Evolutionary conservation across 176 grass and related monocot genomes (phyloP), one percentile per base, ranked within the genome.

Genomic region (Bromus sterilis): DNA sequence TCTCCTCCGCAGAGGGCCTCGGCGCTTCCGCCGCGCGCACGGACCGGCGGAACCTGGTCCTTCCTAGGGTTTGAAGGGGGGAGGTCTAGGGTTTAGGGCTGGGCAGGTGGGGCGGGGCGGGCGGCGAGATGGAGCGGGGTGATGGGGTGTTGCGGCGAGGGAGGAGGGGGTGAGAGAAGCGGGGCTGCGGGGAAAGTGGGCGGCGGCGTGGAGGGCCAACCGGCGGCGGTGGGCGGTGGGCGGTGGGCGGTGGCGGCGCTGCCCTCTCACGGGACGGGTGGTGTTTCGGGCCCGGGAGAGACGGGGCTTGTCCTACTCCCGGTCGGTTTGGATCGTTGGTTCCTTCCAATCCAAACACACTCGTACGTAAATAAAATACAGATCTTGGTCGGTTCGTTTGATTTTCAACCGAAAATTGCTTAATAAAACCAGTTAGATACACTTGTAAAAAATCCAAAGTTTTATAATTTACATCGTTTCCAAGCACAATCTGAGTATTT

Each of bases 1-100:
- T 82, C 74, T 83, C 80, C 80, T 78, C 74, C 42, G 31, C 12
- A 34, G 43, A 65, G 80, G 86, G 64, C 7, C 26, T 16, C 56
- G 25, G 24, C 39, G 53, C 63, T 33, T 66, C 36, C 51, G 67
- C 74, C 44, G 74, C 30, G 28, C 31, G n/a, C n/a, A n/a, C n/a
- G n/a, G n/a, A n/a, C 56, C 66, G 56, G 33, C 66, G 76, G 79
- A 56, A 13, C 58, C 76, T 44, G 76, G 40, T 33, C 75, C 36
- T 60, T 26, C 10, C 53, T 78, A 71, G 53, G 77, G 77, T 65
- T 79, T 32, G 59, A 24, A 6, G 4, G 39, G 3, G 12, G 7
- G 28, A 15, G 7, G 14, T 9, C 12, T 16, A 16, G 66, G 83
- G 66, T 72, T 72, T 51, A 68, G 71, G 78, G 71, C 8, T 75